Evolutionary conservation across 108 stramenopile species (phyloP), one percentile per base, ranked within the genome.

Genomic region (Skeletonema marinoi): DNA sequence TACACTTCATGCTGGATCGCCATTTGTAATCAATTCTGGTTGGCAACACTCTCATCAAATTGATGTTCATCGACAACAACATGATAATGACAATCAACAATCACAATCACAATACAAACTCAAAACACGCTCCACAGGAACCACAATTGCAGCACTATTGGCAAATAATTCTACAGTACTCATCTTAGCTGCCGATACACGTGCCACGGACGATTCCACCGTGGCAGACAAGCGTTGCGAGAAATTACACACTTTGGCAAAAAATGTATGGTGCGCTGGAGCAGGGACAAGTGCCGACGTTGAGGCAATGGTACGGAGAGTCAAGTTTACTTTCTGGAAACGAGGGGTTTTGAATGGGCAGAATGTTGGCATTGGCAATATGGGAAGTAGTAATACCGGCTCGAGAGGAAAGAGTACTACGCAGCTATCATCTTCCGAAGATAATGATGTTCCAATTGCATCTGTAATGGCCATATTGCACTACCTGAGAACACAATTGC

Each of bases 251-350:
- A 61, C 36, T 12, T 44, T 94, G 21, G 79, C 88, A 10, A n/a
- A 17, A 32, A 81, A 80, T 48, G 62, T 88, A n/a, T 91, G 86
- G 85, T 89, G 89, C 64, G 87, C 87, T n/a, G 94, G 94, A 4
- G 94, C 94, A 3, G 94, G 92, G 8, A 93, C 94, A 19, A 90
- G 90, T 68, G 94, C 84, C 8, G 94, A 95, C 84, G 87, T 95
- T 58, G 89, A 93, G 30, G 83, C 87, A 1, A 35, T 95, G 58
- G 88, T 91, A 9, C 80, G 90, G 30, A 65, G 80, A 56, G 70
- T 80, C 39, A 73, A 74, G 12, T 91, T 85, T 61, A 60, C 81
- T 0, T 74, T 90, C 46, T 73, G 70, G 81, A 72, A 64, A 41
- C 59, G 38, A 46, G 74, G 74, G 13, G 14, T 74, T 32, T 61